Base-by-base conservation (phyloP, 306 rosid species). In the Macrotyloma uniflorum region DNA sequence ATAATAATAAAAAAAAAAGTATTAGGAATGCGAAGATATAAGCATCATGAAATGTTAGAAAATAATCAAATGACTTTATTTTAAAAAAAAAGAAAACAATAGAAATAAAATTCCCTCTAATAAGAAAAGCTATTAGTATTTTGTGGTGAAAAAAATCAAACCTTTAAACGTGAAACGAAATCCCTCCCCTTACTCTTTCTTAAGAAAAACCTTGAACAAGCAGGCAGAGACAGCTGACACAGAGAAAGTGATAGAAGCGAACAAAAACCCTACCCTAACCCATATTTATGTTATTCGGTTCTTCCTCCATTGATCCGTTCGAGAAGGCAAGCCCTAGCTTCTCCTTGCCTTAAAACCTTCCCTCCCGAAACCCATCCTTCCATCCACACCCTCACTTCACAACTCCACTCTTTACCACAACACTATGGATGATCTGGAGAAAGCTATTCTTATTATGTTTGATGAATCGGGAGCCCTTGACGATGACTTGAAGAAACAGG, bases 391-490 rank as follows among this genome's bases (percentile, higher is more conserved):
- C 10, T 2, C 28, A 1, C 28, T 1, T 26, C 20, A 13, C 67
- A 15, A 38, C 74, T 14, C 38, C 13, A 58, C 58, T 78, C 3
- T 30, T 24, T 20, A 53, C 26, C 69, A 51, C 15, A 13, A 10
- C 55, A 78, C 32, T 33, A 95, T 95, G 99, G 99, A 87, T 82
- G 99, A 93, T 87, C 87, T 95, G 8, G 99, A 95, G 26, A 91
- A 88, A 64, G 99, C 93, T 6, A 84, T 95, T 82, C 88, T 95
- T 18, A 91, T 95, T 45, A 76, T 87, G 77, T 95, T 93, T 82
- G 99, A 95, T 75, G 97, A 91, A 86, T 86, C 90, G 20, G 97
- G 96, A 18, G 77, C 85, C 18, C 80, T 85, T 59, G 93, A 86
- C 63, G 88, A 86, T 15, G 93, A 75, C 62, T 83, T 92, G 86